Conservation (phyloP, 257 asterid species). For the Datura wrightii region DNA sequence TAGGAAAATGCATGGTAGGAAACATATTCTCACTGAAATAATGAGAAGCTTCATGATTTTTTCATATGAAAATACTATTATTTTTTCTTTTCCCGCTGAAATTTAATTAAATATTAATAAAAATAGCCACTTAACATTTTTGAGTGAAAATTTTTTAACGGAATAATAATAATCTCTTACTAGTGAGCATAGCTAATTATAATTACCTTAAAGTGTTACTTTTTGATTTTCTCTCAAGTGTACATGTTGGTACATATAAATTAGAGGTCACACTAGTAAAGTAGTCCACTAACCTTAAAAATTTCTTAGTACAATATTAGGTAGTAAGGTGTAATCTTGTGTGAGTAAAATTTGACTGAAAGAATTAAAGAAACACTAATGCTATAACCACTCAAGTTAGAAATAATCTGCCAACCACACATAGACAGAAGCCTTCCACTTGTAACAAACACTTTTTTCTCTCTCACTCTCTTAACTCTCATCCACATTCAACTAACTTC, state of each 20-base stretch:
- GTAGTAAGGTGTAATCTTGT: background rate
- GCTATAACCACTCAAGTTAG: constrained; percentile 46
- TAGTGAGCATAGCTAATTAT: background rate
- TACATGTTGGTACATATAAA: background rate
- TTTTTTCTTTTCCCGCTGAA: too few species aligned
- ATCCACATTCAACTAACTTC: constrained; percentile 58
- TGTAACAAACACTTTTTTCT: constrained; percentile 43
- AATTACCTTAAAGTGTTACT: background rate
- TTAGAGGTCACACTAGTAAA: constrained; percentile 1
- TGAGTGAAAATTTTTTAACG: too few species aligned
- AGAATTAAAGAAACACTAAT: background rate
- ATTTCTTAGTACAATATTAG: background rate
- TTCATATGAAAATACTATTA: too few species aligned
- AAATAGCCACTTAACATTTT: too few species aligned
- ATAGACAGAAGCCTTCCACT: constrained; percentile 36
- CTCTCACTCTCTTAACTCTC: constrained; percentile 48
- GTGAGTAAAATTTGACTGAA: background rate
- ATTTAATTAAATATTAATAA: too few species aligned
- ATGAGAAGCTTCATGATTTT: too few species aligned
- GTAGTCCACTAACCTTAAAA: background rate
- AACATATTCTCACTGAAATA: too few species aligned
- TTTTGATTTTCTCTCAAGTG: background rate
- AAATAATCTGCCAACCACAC: constrained; percentile 48
- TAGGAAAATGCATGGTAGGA: too few species aligned
- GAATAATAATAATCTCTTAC: too few species aligned